Percentiles rank a stretch among this genome's conserved stretches.
Evolutionary conservation across 2,329 filamentous ascomycete genomes (phyloP).

Genomic region (Trichoderma sp.): DNA sequence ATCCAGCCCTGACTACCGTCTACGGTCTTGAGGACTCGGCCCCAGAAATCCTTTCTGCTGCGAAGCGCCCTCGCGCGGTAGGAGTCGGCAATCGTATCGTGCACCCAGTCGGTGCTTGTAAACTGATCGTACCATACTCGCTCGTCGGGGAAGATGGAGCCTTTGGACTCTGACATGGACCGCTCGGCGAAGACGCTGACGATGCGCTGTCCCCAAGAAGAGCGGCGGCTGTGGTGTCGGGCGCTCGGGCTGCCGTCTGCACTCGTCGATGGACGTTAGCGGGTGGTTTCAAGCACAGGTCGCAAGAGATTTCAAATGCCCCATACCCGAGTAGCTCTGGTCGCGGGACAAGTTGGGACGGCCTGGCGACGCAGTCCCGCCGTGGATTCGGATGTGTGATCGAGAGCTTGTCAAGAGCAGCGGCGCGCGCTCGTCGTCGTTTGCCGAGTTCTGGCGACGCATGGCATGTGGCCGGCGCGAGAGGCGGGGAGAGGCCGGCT

Average conservation of each 20-base stretch:
- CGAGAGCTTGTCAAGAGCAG: constrained; percentile 44
- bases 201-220: constrained; percentile 62
- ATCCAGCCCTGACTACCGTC: constrained; percentile 95
- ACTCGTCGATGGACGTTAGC: neutral
- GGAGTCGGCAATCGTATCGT: constrained; percentile 93
- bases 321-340: constrained; percentile 48
- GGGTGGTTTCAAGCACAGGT: neutral
- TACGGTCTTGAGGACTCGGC: constrained; percentile 73
- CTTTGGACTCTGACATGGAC: constrained; percentile 64
- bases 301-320: neutral
- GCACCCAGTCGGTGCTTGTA: constrained; percentile 96
- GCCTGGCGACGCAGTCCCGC: constrained; percentile 35
- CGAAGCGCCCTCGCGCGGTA: constrained; percentile 83
- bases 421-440: constrained; percentile 49
- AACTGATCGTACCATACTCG: constrained; percentile 99
- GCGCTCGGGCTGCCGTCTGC: constrained; percentile 43
- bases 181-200: constrained; percentile 62
- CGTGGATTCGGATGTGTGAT: constrained; percentile 47
- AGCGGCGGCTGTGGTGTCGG: constrained; percentile 58
- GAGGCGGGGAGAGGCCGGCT: constrained; percentile 40
- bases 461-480: constrained; percentile 34
- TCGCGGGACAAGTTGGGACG: constrained; percentile 40
- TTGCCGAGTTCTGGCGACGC: constrained; percentile 34
- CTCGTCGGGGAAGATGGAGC: constrained; percentile 72
- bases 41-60: constrained; percentile 78